These are phyloP conservation scores for Pythium aquatile DNA, from an alignment of 352 stramenopile genomes.

Conservation along the genomic window DNA sequence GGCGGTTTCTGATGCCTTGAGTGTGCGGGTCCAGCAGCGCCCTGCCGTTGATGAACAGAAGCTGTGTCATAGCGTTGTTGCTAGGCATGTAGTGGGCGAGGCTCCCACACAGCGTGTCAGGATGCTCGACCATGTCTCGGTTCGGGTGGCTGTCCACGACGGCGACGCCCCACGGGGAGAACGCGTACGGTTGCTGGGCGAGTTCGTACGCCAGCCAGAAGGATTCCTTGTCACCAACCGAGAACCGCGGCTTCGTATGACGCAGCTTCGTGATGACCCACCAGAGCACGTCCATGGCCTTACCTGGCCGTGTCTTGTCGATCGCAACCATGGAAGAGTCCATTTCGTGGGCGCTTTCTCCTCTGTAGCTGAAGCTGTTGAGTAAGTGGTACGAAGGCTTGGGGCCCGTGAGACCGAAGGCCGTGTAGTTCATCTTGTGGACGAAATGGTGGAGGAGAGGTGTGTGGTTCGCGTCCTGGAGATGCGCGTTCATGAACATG, in stretches of 20 bases:
- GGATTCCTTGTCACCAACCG: conserved; percentile 46
- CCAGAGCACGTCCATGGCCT: conserved; percentile 44
- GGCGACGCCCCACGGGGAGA: conserved; percentile 63
- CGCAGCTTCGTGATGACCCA: conserved; percentile 54
- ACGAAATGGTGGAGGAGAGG: conserved; percentile 40
- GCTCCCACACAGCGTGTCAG: conserved; percentile 63
- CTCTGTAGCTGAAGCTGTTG: conserved; percentile 36
- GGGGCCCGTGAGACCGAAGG: conserved; percentile 30
- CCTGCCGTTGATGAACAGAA: conserved; percentile 61
- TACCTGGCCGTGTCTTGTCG: conserved; percentile 38
- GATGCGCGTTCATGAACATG: conserved; percentile 29
- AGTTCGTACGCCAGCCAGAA: conserved; percentile 74
- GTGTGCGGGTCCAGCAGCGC: conserved; percentile 50
- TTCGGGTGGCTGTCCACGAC: conserved; percentile 48
- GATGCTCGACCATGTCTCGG: conserved; percentile 49
- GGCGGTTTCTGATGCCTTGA: conserved; percentile 15
- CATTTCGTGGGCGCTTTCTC: conserved; percentile 46
- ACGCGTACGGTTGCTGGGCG: conserved; percentile 50
- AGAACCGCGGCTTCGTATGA: conserved; percentile 49
- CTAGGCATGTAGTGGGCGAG: conserved; percentile 58
- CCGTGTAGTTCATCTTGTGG: conserved; percentile 42
- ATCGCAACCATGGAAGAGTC: conserved; percentile 58
- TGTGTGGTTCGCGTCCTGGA: conserved; percentile 10
- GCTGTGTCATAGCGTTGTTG: conserved; percentile 19
- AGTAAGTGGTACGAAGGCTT: conserved; percentile 23